These are phyloP conservation scores for Boletus speciosus DNA, from an alignment of 768 basidiomycete species.

Conservation along the genomic window DNA sequence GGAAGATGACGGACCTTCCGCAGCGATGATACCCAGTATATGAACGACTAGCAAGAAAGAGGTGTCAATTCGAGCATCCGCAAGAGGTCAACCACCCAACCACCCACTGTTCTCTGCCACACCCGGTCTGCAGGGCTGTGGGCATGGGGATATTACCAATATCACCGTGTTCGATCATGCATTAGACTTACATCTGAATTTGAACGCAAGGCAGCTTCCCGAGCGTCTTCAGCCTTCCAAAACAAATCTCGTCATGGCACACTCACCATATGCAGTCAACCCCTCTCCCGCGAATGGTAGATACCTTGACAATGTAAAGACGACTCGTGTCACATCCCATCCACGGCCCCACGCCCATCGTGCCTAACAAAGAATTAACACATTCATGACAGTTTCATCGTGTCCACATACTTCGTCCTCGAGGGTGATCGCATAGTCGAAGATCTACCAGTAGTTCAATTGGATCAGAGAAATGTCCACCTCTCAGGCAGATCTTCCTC, in stretches of 20 bases:
- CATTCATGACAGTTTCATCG: no score
- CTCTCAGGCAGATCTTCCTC: not conserved
- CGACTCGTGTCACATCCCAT: slow-evolving; percentile 14
- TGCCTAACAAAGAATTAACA: slow-evolving; percentile 2
- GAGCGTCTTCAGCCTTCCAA: not conserved
- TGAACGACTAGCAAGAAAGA: slow-evolving; percentile 7
- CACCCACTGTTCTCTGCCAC: slow-evolving; percentile 8
- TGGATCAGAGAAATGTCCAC: not conserved
- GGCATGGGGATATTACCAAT: not conserved
- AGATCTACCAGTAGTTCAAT: not conserved
- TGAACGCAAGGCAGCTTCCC: slow-evolving; percentile 4
- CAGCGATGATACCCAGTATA: slow-evolving; percentile 1
- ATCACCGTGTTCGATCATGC: not conserved
- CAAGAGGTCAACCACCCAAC: not conserved
- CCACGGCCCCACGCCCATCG: slow-evolving; percentile 18
- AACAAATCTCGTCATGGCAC: not conserved
- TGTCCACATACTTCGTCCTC: slow-evolving; percentile 6
- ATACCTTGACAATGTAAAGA: slow-evolving; percentile 21
- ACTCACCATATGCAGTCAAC: slow-evolving; percentile 14
- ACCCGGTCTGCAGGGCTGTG: not conserved
- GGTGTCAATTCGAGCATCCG: not conserved
- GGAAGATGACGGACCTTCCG: slow-evolving; percentile 1
- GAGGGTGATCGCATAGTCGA: slow-evolving; percentile 10
- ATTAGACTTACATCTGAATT: slow-evolving; percentile 4
- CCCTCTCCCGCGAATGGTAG: slow-evolving; percentile 13